Evolutionary conservation across 257 asterid species (phyloP).

Genomic region (Cynanchum wilfordii): DNA sequence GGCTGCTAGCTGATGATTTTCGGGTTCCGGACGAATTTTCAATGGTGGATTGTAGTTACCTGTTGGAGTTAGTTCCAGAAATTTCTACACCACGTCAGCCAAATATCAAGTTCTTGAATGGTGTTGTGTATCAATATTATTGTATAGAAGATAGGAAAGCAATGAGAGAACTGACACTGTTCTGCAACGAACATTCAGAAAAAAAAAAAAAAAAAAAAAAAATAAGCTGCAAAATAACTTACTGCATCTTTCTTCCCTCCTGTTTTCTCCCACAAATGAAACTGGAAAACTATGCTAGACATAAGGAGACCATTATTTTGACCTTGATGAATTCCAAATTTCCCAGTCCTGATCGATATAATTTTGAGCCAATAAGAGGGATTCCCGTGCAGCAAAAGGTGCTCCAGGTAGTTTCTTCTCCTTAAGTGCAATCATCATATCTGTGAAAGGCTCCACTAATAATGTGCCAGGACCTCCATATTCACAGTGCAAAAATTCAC

Average conservation of each 20-base stretch:
- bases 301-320: slow-evolving; percentile 15
- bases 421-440: slow-evolving; percentile 60
- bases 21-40: slow-evolving; percentile 1
- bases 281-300: background rate
- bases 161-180: slow-evolving; percentile 9
- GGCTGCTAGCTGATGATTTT: slow-evolving; percentile 6
- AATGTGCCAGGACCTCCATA: slow-evolving; percentile 81
- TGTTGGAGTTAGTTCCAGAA: slow-evolving; percentile 8
- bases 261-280: background rate
- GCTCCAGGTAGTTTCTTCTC: slow-evolving; percentile 59
- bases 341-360: slow-evolving; percentile 57
- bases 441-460: slow-evolving; percentile 59
- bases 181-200: slow-evolving; percentile 11
- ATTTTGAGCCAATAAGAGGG: slow-evolving; percentile 63
- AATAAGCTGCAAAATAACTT: slow-evolving; percentile 14
- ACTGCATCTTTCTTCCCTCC: background rate
- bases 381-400: slow-evolving; percentile 54
- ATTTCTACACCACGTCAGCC: slow-evolving; percentile 13
- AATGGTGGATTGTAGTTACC: slow-evolving; percentile 4
- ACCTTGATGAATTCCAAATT: slow-evolving; percentile 40
- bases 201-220: background rate
- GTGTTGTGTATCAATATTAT: slow-evolving; percentile 9
- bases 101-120: slow-evolving; percentile 5
- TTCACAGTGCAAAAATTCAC: slow-evolving; percentile 48
- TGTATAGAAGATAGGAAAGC: slow-evolving; percentile 23